Base-by-base conservation (phyloP, 2,329 filamentous ascomycete genomes). In the Microcera coccophila region DNA sequence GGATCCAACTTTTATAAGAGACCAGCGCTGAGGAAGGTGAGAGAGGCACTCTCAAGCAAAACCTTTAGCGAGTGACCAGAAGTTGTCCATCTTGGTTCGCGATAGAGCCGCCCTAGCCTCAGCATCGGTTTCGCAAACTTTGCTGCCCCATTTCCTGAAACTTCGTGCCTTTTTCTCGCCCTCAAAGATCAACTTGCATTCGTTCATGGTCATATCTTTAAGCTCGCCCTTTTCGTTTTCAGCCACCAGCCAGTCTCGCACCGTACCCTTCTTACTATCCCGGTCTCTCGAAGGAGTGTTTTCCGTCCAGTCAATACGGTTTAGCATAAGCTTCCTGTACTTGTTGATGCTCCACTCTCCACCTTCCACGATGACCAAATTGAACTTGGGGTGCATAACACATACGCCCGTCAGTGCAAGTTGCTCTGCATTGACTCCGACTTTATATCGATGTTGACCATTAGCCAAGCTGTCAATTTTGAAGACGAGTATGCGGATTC, bases 221-320 rank as follows among this genome's bases (percentile, higher is more conserved):
- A 93, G 67, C 34, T 84, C 76, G 2, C 89, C 89, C 9, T 82
- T 75, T 45, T 90, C 86, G 58, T 90, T 84, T 58, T 93, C 80
- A 2, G 87, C 82, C 47, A 84, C 79, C 36, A 96, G 73, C 89
- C 90, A 96, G 34, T 83, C 74, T 15, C 82, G 81, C 36, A 82
- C 74, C 2, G 78, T 76, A 45, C 78, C 79, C 43, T 76, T 73
- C 44, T 82, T 83, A 28, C 74, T 76, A 46, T 82, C 75, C 38
- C 74, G 75, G 32, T 81, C 70, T 29, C 75, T 75, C 0, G 90
- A 84, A 3, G 82, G 82, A 0, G 81, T 78, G 55, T 95, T 95
- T 62, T 97, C 90, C 3, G 85, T 86, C 93, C 94, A 98, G 64
- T 95, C 85, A 59, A 97, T 90, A 36, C 93, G 89, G 55, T 91